A percentile compares a stretch with the other conserved stretches of the same genome.
Conservation (phyloP, 495 filamentous ascomycete species). For the Bryoglossum gracile region DNA sequence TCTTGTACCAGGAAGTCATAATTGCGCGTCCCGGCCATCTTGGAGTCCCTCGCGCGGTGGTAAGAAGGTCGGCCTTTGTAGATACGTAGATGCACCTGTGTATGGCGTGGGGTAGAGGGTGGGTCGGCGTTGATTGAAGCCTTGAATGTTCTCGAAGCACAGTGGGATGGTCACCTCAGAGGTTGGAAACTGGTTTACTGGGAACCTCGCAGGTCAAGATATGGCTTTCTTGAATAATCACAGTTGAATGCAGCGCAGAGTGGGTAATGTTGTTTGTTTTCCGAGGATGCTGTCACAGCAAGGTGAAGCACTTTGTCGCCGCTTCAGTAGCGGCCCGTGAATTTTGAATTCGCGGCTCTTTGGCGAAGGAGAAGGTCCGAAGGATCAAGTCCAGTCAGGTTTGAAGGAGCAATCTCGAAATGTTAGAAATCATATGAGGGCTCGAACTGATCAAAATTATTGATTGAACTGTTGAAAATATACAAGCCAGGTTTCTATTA, state of each 20-base stretch:
- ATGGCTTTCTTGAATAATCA: background rate
- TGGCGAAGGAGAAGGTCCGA: background rate
- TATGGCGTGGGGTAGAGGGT: slow-evolving; percentile 5
- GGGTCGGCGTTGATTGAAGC: slow-evolving; percentile 1
- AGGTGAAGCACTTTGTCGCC: background rate
- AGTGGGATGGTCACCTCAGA: too few species aligned
- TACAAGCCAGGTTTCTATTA: too few species aligned
- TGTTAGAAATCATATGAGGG: too few species aligned
- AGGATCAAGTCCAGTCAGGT: too few species aligned
- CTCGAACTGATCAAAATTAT: too few species aligned
- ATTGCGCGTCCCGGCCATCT: slow-evolving; percentile 94
- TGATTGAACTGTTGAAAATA: too few species aligned
- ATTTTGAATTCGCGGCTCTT: background rate
- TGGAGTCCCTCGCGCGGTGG: slow-evolving; percentile 9
- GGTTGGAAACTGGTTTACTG: too few species aligned
- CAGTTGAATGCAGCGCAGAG: background rate
- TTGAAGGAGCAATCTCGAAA: too few species aligned
- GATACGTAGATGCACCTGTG: background rate
- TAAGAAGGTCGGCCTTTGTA: background rate
- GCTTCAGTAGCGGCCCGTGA: background rate
- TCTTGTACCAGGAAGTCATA: slow-evolving; percentile 87
- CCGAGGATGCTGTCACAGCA: background rate
- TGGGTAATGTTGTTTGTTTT: background rate
- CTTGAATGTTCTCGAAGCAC: background rate
- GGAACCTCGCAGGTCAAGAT: too few species aligned